Evolutionary conservation across 2,329 filamentous ascomycete species (phyloP).

Genomic region (Fusarium newnesense): DNA sequence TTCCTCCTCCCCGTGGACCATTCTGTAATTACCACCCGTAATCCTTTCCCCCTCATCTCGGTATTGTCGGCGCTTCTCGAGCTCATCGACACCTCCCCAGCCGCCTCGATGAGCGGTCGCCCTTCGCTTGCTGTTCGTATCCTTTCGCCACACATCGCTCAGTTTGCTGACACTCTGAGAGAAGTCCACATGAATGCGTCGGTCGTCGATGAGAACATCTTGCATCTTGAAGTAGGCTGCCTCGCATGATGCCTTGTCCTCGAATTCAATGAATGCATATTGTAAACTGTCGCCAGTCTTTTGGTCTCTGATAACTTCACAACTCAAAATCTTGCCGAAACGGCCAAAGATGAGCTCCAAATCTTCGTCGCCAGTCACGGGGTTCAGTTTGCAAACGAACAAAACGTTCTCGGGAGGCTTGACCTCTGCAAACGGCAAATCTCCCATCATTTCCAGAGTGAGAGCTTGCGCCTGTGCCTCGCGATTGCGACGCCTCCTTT

Average conservation of each 20-base stretch:
- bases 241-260: constrained; percentile 92
- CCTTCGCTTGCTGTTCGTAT: constrained; percentile 83
- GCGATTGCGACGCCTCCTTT: constrained; percentile 83
- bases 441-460: constrained; percentile 97
- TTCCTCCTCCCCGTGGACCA: constrained; percentile 83
- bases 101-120: constrained; percentile 71
- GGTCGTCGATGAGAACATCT: constrained; percentile 93
- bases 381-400: constrained; percentile 98
- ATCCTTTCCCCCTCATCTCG: constrained; percentile 68
- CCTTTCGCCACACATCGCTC: constrained; percentile 87
- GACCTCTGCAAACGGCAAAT: constrained; percentile 96
- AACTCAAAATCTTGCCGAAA: constrained; percentile 94
- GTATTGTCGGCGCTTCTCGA: constrained; percentile 94
- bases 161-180: constrained; percentile 92
- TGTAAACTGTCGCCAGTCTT: constrained; percentile 95
- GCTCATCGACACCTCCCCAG: constrained; percentile 87
- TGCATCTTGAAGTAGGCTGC: constrained; percentile 99
- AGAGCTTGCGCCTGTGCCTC: constrained; percentile 94
- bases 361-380: constrained; percentile 94
- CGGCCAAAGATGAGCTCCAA: constrained; percentile 96
- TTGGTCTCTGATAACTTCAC: constrained; percentile 94
- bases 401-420: constrained; percentile 97
- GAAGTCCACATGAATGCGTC: constrained; percentile 98
- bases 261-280: constrained; percentile 98
- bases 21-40: constrained; percentile 69